Conservation (phyloP, 2,329 filamentous ascomycete species). For the Apiospora malaysiana region DNA sequence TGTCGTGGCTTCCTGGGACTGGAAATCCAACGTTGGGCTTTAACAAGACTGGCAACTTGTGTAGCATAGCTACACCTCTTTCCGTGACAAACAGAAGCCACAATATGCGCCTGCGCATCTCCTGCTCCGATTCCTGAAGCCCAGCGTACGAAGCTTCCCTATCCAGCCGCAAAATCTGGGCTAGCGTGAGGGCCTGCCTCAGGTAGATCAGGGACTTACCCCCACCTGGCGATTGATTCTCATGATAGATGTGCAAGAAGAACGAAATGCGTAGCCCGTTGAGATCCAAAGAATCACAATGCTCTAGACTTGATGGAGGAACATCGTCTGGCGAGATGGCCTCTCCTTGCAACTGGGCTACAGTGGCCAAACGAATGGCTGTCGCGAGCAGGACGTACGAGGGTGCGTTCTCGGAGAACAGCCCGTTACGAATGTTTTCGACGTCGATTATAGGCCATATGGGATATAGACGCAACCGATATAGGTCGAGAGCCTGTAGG, state of each 20-base stretch:
- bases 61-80: conserved; percentile 55
- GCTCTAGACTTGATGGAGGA: conserved; percentile 23
- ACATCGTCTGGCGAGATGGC: conserved; percentile 31
- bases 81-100: conserved; percentile 58
- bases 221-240: conserved; percentile 53
- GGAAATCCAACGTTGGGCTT: conserved; percentile 46
- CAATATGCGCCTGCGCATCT: conserved; percentile 51
- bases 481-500: conserved; percentile 48
- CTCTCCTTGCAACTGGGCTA: conserved; percentile 53
- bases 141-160: conserved; percentile 47
- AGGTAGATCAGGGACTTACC: conserved; percentile 53
- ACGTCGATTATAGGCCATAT: conserved; percentile 58
- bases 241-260: conserved; percentile 58
- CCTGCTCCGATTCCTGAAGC: conserved; percentile 46
- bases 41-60: conserved; percentile 54
- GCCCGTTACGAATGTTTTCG: conserved; percentile 45
- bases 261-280: conserved; percentile 53
- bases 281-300: conserved; percentile 38
- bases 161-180: conserved; percentile 55
- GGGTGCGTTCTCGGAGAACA: conserved; percentile 44
- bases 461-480: conserved; percentile 56
- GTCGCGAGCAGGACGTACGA: conserved; percentile 43
- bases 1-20: conserved; percentile 45
- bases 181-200: conserved; percentile 57
- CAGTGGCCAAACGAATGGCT: conserved; percentile 53